Evolutionary conservation across 192 early-diverging fungal species (phyloP), one percentile per base, ranked within the genome.

Genomic region (Coemansia sp.): DNA sequence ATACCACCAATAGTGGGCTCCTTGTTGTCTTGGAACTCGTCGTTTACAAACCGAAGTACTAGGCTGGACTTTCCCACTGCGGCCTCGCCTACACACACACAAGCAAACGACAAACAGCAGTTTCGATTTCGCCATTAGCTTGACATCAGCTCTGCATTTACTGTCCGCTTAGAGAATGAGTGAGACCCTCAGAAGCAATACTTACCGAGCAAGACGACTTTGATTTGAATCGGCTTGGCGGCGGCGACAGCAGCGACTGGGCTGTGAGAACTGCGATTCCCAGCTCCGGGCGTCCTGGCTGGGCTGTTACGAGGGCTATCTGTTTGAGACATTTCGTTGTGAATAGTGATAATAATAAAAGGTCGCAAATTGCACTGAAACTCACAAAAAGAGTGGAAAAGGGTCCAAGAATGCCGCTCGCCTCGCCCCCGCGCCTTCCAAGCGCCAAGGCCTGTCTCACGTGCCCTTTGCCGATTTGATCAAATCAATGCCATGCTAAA

Each of bases 61-160:
- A 99, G 85, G 84, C 93, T 95, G 14, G 94, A 96, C 78, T 99
- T 99, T 68, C 98, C 98, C 43, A 99, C 97, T 59, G 97, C 95
- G n/a, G 97, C 94, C 76, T 92, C 91, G 37, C 90, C 91, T 74
- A 83, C 32, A 90, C 17, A 6, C 6, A 36, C 32, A 6, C 53
- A n/a, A n/a, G n/a, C n/a, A n/a, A n/a, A n/a, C n/a, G n/a, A n/a
- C n/a, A n/a, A n/a, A n/a, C n/a, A 29, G 46, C 20, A 35, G 35
- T 24, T 54, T 35, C 7, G 32, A 35, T 7, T 5, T 35, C 4
- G 29, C 27, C 27, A 54, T 54, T 54, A 54, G 51, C 51, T 54
- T 54, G 27, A n/a, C 25, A 32, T 54, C 27, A 12, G 12, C 14
- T 8, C 5, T 29, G 25, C 4, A 0, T 12, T 12, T 22, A 14